Evolutionary conservation across 495 filamentous ascomycete species (phyloP).

Genomic region (Penicillium simplicissimum): DNA sequence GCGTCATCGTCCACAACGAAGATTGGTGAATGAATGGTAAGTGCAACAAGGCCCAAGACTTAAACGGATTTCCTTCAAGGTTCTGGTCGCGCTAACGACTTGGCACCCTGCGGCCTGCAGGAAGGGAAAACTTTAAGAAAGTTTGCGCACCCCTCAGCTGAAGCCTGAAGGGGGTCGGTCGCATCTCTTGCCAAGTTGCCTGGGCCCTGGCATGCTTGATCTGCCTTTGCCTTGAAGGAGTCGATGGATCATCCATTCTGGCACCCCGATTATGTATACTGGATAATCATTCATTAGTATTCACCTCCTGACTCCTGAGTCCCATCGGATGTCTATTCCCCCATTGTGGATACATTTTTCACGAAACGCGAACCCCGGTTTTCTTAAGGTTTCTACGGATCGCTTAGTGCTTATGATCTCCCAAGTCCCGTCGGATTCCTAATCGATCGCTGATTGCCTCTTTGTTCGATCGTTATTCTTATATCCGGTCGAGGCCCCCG

Average conservation of each 20-base stretch:
- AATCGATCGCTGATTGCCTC: not conserved
- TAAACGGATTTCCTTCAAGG: too few relatives aligned
- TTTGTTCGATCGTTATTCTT: not conserved
- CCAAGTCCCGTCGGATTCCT: not conserved
- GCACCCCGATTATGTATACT: too few relatives aligned
- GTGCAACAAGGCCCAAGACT: not conserved
- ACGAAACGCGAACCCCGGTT: conserved; percentile 4
- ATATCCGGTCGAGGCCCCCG: not conserved
- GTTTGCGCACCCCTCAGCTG: not conserved
- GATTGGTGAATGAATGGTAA: not conserved
- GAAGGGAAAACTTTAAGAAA: not conserved
- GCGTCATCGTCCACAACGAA: not conserved
- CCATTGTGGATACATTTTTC: conserved; percentile 26
- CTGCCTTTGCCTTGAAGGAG: too few relatives aligned
- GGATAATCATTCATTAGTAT: too few relatives aligned
- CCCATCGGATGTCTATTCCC: not conserved
- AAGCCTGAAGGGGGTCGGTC: conserved; percentile 15
- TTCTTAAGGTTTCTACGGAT: not conserved
- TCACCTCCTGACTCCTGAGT: too few relatives aligned
- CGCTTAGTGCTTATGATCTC: not conserved
- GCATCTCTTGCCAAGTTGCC: not conserved
- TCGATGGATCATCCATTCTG: too few relatives aligned
- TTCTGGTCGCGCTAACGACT: not conserved
- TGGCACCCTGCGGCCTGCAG: not conserved
- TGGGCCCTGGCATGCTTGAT: too few relatives aligned